These are phyloP conservation scores for Papiliotrema laurentii DNA, from an alignment of 1,284 basidiomycete genomes.

Conservation along the genomic window DNA sequence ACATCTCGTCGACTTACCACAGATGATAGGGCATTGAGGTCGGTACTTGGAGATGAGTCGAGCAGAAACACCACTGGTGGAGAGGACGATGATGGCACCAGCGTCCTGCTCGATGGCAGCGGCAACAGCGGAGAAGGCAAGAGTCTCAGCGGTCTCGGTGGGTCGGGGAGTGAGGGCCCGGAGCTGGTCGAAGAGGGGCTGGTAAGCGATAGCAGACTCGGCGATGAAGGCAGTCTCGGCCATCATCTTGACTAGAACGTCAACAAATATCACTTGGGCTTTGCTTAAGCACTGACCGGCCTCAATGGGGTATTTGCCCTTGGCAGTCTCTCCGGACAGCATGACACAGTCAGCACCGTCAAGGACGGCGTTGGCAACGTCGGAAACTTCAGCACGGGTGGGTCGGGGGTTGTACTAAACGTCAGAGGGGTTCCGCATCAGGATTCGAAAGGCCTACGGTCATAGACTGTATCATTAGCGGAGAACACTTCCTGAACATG, in stretches of 20 bases:
- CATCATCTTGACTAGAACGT: conserved; percentile 82
- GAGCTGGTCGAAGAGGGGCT: conserved; percentile 85
- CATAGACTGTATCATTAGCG: conserved; percentile 64
- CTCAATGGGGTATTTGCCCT: conserved; percentile 88
- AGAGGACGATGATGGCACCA: conserved; percentile 90
- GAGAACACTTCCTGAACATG: conserved; percentile 1
- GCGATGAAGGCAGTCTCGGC: conserved; percentile 94
- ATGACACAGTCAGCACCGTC: conserved; percentile 98
- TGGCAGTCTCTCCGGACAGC: conserved; percentile 96
- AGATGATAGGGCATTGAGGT: conserved; percentile 89
- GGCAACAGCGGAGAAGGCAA: conserved; percentile 88
- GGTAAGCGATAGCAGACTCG: conserved; percentile 88
- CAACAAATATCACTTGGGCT: conserved; percentile 1
- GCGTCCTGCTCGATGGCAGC: conserved; percentile 92
- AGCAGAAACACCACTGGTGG: conserved; percentile 94
- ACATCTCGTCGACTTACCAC: conserved; percentile 55
- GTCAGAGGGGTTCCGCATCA: not conserved
- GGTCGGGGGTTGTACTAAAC: conserved; percentile 87
- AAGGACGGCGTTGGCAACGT: conserved; percentile 95
- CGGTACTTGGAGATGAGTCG: conserved; percentile 96
- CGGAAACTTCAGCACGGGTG: conserved; percentile 93
- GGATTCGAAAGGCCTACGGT: conserved; percentile 57
- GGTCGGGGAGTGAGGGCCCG: conserved; percentile 72
- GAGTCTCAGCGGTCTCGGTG: conserved; percentile 87
- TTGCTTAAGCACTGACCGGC: conserved; percentile 65